phyloP scores from a whole-genome alignment of 2,329 filamentous ascomycete species.

The Colletotrichum sp. region DNA sequence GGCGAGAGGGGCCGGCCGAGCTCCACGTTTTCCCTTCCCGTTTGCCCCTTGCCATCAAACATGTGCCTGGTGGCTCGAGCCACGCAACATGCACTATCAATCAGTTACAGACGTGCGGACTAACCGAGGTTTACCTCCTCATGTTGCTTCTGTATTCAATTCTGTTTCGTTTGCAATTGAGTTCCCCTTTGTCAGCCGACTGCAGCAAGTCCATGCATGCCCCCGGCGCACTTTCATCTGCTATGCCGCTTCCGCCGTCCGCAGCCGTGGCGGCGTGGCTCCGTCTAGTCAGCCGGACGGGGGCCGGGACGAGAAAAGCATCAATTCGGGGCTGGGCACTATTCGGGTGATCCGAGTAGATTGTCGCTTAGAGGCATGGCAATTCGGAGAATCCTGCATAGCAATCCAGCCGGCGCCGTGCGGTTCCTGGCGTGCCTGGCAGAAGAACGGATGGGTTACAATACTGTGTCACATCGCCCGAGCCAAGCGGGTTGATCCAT shows the following conservation, averaged over 20 bases:
- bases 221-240: not conserved
- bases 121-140: not conserved
- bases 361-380: not conserved
- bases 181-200: not conserved
- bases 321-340: not conserved
- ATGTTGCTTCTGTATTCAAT: not conserved
- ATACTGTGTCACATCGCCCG: constrained; percentile 5
- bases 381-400: not conserved
- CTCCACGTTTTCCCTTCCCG: not conserved
- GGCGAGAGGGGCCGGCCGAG: not conserved
- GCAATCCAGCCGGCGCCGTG: not conserved
- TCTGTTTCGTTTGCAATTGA: not conserved
- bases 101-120: not conserved
- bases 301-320: not conserved
- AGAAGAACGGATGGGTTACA: constrained; percentile 6
- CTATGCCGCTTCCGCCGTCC: not conserved
- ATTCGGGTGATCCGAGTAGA: constrained; percentile 3
- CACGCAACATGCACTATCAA: not conserved
- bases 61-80: not conserved
- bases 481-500: constrained; percentile 7
- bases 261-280: not conserved
- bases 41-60: not conserved
- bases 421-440: not conserved
- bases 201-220: not conserved
- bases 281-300: not conserved